Evolutionary conservation across 1,139 yeast species (phyloP).

Genomic region (Zygosaccharomyces sapae): DNA sequence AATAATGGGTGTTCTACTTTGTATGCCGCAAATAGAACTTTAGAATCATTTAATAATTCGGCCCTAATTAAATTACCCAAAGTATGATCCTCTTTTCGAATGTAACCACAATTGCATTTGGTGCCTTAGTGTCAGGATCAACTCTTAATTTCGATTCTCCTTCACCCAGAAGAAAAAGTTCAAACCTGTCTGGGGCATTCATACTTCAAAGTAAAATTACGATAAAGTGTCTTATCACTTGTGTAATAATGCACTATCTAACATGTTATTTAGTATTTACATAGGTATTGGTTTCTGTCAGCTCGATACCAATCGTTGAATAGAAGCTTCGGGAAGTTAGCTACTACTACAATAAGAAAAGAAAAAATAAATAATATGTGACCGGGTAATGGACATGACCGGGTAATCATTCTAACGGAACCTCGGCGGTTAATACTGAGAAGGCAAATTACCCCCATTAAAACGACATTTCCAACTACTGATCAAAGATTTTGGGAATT

Average conservation of each 20-base stretch:
- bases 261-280: too few relatives aligned
- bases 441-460: background rate
- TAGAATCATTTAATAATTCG: conserved; percentile 77
- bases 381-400: background rate
- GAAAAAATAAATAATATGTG: background rate
- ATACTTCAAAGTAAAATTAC: conserved; percentile 44
- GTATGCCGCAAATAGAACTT: conserved; percentile 92
- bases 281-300: too few relatives aligned
- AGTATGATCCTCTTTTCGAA: conserved; percentile 98
- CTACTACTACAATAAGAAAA: too few relatives aligned
- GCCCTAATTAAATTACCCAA: conserved; percentile 84
- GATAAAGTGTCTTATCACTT: too few relatives aligned
- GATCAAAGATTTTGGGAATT: too few relatives aligned
- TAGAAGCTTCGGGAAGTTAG: too few relatives aligned
- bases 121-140: conserved; percentile 91
- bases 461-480: too few relatives aligned
- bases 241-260: too few relatives aligned
- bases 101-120: conserved; percentile 87
- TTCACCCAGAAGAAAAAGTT: conserved; percentile 92
- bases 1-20: conserved; percentile 96
- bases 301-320: too few relatives aligned
- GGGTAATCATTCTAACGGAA: background rate
- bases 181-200: conserved; percentile 99
- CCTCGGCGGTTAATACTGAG: background rate
- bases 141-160: conserved; percentile 88